phyloP scores from a whole-genome alignment of 139 green algal species.

The Picochlorum sp. region DNA sequence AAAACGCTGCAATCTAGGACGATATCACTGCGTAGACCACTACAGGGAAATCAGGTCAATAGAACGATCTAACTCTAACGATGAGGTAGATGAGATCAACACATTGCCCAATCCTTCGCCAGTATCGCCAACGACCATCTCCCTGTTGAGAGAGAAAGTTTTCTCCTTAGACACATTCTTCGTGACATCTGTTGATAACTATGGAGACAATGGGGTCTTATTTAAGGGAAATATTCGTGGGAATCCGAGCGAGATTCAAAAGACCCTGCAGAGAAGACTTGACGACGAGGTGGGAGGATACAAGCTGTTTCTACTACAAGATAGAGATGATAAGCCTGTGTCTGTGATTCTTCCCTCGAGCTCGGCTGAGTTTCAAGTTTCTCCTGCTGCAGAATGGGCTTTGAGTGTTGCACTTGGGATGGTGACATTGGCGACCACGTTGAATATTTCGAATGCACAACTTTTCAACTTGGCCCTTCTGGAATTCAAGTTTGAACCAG shows the following conservation, averaged over 20 bases:
- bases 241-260: conserved; percentile 39
- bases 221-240: conserved; percentile 81
- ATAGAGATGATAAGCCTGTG: conserved; percentile 62
- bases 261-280: conserved; percentile 39
- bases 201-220: conserved; percentile 55
- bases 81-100: too few species aligned
- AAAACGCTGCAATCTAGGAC: too few species aligned
- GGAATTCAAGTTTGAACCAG: conserved; percentile 13
- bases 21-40: too few species aligned
- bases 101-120: background rate
- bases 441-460: conserved; percentile 50
- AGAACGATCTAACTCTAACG: too few species aligned
- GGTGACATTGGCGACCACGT: conserved; percentile 42
- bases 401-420: conserved; percentile 50
- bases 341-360: conserved; percentile 46
- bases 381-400: conserved; percentile 21
- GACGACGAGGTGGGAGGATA: conserved; percentile 53
- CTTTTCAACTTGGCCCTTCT: conserved; percentile 39
- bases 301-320: conserved; percentile 59
- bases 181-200: conserved; percentile 66
- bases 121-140: conserved; percentile 47
- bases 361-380: conserved; percentile 9
- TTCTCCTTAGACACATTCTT: conserved; percentile 86
- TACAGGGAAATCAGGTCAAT: too few species aligned
- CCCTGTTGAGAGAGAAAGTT: conserved; percentile 56